Percentiles rank a stretch among this genome's conserved stretches.
These are phyloP conservation scores for Allomyces macrogynus DNA, from an alignment of 192 early-diverging fungal species.

Conservation along the genomic window DNA sequence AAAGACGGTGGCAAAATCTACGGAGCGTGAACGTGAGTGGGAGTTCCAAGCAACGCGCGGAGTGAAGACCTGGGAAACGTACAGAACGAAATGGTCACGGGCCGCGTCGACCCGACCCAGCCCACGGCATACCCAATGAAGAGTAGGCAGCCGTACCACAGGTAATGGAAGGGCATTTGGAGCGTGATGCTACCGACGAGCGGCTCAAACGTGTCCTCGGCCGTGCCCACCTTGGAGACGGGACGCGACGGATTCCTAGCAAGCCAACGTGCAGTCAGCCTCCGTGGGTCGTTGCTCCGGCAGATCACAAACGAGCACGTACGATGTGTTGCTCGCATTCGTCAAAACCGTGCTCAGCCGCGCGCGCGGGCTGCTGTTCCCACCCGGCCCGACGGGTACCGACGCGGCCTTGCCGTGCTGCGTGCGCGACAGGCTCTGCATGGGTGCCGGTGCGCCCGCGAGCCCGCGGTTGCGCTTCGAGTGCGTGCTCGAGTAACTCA, in stretches of 20 bases:
- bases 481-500: neutral
- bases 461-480: neutral
- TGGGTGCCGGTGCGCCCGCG: neutral
- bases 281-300: neutral
- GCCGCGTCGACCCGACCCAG: neutral
- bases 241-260: neutral
- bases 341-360: neutral
- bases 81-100: neutral
- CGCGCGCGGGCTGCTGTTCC: neutral
- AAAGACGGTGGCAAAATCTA: slow-evolving; percentile 12
- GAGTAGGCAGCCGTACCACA: slow-evolving; percentile 15
- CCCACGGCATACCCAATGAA: slow-evolving; percentile 9
- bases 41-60: too few species aligned
- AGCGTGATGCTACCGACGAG: neutral
- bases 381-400: neutral
- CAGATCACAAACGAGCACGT: neutral
- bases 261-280: neutral
- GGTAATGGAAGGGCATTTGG: slow-evolving; percentile 17
- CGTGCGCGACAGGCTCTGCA: neutral
- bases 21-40: too few species aligned
- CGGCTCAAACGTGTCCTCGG: neutral
- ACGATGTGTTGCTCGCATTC: neutral
- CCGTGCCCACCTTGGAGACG: neutral
- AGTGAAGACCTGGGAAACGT: neutral
- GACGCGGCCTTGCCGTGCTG: neutral